Evolutionary conservation across 208 protist species (phyloP), one percentile per base, ranked within the genome.

Genomic region (Acanthamoeba lugdunensis): DNA sequence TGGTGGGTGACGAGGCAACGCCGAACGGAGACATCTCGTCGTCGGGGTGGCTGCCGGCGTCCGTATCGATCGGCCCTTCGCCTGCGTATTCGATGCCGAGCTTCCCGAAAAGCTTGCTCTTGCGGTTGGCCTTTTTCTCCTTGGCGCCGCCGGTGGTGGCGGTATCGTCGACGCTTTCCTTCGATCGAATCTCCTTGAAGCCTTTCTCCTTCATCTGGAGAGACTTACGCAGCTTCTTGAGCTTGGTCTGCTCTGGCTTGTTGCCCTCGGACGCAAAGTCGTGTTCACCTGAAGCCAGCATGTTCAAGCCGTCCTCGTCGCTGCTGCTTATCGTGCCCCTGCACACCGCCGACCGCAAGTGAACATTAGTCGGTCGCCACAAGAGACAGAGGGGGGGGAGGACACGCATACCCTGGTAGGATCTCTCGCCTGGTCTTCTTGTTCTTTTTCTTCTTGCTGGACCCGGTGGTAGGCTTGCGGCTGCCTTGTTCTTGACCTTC

Each of bases 51-150:
- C 33, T 41, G 45, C 14, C 28, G 21, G 23, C 63, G 52, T 90
- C 84, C 84, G 48, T 56, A 28, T 52, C 45, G 77, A 85, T 52
- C 7, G 25, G 16, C 25, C 48, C 45, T 28, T 92, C 67, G 41
- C 87, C 87, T 2, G 63, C 67, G 16, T 71, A 77, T 28, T 92
- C 87, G 45, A 92, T 77, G 25, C 41, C 48, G 61, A 79, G 87
- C 87, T 77, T 92, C 13, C 67, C 67, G 21, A 92, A 52, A 16
- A 92, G 87, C 87, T 92, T 92, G 63, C 87, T 92, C 87, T 52
- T 73, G 45, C 87, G 87, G 23, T 92, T 92, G 33, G 11, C 48
- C 50, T 85, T 85, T 16, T 79, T 79, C 33, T 23, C 71, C 71
- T 79, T 33, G n/a, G 21, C 37, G 21, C 63, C 63, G 63, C 63